Evolutionary conservation across 148 eudicot species (phyloP).

Genomic region (Gaultheria prostrata): DNA sequence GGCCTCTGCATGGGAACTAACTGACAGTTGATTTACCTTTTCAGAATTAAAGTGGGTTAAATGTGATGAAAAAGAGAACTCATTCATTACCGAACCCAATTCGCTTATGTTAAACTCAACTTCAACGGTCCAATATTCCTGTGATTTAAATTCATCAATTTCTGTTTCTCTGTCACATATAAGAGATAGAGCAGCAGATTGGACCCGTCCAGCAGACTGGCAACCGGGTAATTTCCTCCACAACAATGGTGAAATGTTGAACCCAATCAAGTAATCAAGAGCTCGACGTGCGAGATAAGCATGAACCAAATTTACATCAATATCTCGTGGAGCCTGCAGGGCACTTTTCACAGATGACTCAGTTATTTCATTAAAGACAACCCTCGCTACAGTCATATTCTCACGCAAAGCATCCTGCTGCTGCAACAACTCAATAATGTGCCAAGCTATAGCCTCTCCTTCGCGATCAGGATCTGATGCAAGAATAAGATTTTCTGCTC

Average conservation of each 20-base stretch:
- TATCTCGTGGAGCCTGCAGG: slow-evolving; percentile 67
- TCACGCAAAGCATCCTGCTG: slow-evolving; percentile 75
- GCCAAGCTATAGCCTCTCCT: slow-evolving; percentile 99
- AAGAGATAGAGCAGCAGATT: slow-evolving; percentile 89
- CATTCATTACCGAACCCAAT: slow-evolving; percentile 16
- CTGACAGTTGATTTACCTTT: slow-evolving; percentile 66
- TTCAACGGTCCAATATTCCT: slow-evolving; percentile 84
- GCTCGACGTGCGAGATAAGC: slow-evolving; percentile 99
- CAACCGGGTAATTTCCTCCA: slow-evolving; percentile 98
- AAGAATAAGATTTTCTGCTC: slow-evolving; percentile 92
- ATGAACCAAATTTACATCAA: slow-evolving; percentile 83
- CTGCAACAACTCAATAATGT: slow-evolving; percentile 84
- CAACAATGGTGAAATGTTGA: slow-evolving; percentile 85
- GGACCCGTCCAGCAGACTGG: slow-evolving; percentile 97
- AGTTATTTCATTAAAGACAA: slow-evolving; percentile 87
- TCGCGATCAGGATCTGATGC: slow-evolving; percentile 99
- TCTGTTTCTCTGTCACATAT: slow-evolving; percentile 84
- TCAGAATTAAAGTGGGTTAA: slow-evolving; percentile 66
- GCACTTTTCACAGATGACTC: slow-evolving; percentile 82
- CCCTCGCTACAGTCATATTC: slow-evolving; percentile 68
- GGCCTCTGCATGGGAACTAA: slow-evolving; percentile 59
- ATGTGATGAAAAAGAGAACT: slow-evolving; percentile 43
- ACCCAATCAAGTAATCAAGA: slow-evolving; percentile 95
- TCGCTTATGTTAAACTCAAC: slow-evolving; percentile 47
- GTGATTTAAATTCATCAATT: slow-evolving; percentile 73